phyloP scores from a whole-genome alignment of 352 stramenopile genomes.

The Elongisporangium anandrum region DNA sequence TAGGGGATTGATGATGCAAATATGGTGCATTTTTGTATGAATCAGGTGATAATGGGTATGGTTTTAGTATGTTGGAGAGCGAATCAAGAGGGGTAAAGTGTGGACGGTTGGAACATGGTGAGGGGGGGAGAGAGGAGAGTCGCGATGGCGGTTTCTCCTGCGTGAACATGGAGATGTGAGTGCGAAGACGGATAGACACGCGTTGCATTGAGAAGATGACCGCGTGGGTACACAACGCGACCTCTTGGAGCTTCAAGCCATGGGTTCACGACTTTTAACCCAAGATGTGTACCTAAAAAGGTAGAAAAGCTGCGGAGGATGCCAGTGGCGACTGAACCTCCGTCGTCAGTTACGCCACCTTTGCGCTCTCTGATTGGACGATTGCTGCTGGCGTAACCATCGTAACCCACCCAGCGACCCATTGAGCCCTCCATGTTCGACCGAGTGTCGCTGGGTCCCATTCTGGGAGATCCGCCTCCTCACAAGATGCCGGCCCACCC shows the following conservation, averaged over 20 bases:
- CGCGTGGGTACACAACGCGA: not conserved
- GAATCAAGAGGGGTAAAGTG: not conserved
- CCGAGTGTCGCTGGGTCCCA: not conserved
- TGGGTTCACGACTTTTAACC: not conserved
- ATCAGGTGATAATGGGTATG: not conserved
- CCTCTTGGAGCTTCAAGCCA: not conserved
- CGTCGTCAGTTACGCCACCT: not conserved
- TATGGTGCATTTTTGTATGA: not conserved
- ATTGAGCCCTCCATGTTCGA: not conserved
- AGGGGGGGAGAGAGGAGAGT: not conserved
- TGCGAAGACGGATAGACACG: too few relatives aligned
- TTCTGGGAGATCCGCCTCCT: not conserved
- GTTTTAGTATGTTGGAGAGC: not conserved
- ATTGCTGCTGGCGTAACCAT: not conserved
- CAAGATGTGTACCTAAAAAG: not conserved
- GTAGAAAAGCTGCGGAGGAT: not conserved
- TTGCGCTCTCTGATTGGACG: not conserved
- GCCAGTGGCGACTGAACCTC: not conserved
- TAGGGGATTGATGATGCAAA: not conserved
- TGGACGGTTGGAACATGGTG: not conserved
- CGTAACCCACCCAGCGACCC: not conserved
- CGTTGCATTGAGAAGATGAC: not conserved
- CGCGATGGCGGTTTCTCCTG: not conserved
- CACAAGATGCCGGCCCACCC: not conserved
- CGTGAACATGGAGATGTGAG: not conserved